phyloP scores from a whole-genome alignment of 257 asterid genomes.

The Scutellaria barbata region DNA sequence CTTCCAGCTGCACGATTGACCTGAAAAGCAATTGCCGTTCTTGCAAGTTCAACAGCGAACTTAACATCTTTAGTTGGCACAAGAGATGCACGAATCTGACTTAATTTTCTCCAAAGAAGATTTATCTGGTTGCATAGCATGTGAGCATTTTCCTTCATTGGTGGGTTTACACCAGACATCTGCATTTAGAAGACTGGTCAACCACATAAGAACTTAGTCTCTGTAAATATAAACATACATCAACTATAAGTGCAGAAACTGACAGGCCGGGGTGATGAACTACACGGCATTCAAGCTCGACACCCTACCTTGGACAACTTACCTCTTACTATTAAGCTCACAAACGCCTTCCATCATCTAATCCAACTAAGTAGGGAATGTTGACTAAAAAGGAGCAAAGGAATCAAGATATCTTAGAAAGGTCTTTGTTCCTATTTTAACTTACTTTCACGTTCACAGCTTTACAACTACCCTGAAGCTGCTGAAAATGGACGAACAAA shows the following conservation, averaged over 20 bases:
- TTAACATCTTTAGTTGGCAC: constrained; percentile 39
- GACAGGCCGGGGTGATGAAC: background rate
- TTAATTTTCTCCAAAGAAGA: constrained; percentile 46
- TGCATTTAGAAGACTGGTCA: constrained; percentile 39
- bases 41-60: constrained; percentile 53
- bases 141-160: constrained; percentile 32
- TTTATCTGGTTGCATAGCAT: constrained; percentile 43
- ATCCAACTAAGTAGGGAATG: constrained; percentile 1
- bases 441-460: background rate
- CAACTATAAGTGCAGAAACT: constrained; percentile 7
- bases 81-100: constrained; percentile 30
- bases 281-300: background rate
- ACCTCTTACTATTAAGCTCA: background rate
- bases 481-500: background rate
- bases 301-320: background rate
- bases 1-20: constrained; percentile 34
- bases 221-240: background rate
- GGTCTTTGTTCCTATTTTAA: background rate
- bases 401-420: background rate
- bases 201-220: constrained; percentile 14
- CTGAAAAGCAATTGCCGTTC: constrained; percentile 44
- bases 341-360: background rate
- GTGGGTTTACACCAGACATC: constrained; percentile 45
- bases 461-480: constrained; percentile 7
- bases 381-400: background rate